Percentiles rank a stretch among this genome's conserved stretches.
Evolutionary conservation across 495 filamentous ascomycete genomes (phyloP).

Genomic region (Talaromyces trachyspermus): DNA sequence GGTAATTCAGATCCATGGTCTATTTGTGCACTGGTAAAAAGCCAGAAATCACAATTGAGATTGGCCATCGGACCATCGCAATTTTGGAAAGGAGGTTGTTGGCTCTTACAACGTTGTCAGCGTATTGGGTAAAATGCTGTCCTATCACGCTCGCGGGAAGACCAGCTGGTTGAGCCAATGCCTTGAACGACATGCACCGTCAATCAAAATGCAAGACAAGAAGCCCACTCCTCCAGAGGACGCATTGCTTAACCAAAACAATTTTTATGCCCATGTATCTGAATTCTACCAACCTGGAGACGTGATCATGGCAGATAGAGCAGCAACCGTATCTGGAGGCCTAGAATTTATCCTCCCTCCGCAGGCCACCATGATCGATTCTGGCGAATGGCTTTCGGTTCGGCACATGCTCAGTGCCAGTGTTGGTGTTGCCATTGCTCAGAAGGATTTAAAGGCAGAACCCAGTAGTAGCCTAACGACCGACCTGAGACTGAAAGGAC

Average conservation of each 20-base stretch:
- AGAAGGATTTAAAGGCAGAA: constrained; percentile 20
- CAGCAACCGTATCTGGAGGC: constrained; percentile 28
- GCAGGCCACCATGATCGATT: constrained; percentile 23
- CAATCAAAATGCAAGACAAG: background rate
- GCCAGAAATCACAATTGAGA: background rate
- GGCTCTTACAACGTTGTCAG: too few relatives aligned
- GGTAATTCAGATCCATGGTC: background rate
- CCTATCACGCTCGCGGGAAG: too few relatives aligned
- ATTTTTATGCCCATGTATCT: background rate
- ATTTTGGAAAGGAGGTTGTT: background rate
- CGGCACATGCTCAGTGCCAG: constrained; percentile 41
- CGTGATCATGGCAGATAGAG: constrained; percentile 35
- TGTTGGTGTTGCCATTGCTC: constrained; percentile 43
- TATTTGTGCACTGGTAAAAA: background rate
- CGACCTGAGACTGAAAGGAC: constrained; percentile 17
- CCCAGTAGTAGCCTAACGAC: constrained; percentile 5
- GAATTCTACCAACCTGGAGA: constrained; percentile 27
- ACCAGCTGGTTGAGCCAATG: too few relatives aligned
- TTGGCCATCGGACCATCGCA: background rate
- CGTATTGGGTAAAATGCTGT: too few relatives aligned
- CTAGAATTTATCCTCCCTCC: constrained; percentile 23
- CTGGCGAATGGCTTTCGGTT: constrained; percentile 36
- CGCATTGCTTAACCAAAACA: background rate
- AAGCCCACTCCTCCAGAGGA: background rate
- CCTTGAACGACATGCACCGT: too few relatives aligned